These are phyloP conservation scores for Cantharellus anzutake DNA, from an alignment of 768 basidiomycete species.

Conservation along the genomic window DNA sequence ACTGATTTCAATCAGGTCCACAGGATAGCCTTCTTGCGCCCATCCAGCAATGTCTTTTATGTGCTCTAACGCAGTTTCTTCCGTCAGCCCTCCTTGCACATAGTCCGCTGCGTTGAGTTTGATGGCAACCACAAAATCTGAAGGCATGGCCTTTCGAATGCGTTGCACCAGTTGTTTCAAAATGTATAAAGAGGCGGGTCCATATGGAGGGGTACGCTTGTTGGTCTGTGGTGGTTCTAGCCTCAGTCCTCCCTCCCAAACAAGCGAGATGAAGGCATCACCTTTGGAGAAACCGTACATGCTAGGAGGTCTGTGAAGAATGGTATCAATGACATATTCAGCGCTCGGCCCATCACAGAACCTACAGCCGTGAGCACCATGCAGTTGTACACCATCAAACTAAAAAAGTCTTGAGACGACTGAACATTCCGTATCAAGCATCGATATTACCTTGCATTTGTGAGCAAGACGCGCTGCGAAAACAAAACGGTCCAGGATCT, in stretches of 20 bases:
- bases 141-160: slow-evolving; percentile 36
- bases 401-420: neutral
- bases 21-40: slow-evolving; percentile 12
- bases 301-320: slow-evolving; percentile 31
- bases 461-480: slow-evolving; percentile 44
- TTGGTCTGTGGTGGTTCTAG: slow-evolving; percentile 37
- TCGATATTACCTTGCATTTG: slow-evolving; percentile 27
- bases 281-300: slow-evolving; percentile 51
- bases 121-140: slow-evolving; percentile 50
- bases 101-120: slow-evolving; percentile 75
- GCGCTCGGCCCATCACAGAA: slow-evolving; percentile 7
- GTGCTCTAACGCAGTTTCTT: slow-evolving; percentile 35
- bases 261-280: slow-evolving; percentile 12
- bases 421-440: slow-evolving; percentile 1
- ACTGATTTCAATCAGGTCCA: slow-evolving; percentile 79
- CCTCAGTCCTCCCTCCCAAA: slow-evolving; percentile 15
- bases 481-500: slow-evolving; percentile 43
- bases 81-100: slow-evolving; percentile 17
- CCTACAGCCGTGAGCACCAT: slow-evolving; percentile 74
- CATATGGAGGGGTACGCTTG: slow-evolving; percentile 40
- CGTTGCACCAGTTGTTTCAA: slow-evolving; percentile 33
- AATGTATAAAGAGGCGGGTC: slow-evolving; percentile 16
- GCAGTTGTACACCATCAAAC: slow-evolving; percentile 76
- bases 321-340: no score
- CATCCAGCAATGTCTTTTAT: slow-evolving; percentile 39